Evolutionary conservation across 2,329 filamentous ascomycete species (phyloP), one percentile per base, ranked within the genome.

Genomic region (Xylariaceae sp.): DNA sequence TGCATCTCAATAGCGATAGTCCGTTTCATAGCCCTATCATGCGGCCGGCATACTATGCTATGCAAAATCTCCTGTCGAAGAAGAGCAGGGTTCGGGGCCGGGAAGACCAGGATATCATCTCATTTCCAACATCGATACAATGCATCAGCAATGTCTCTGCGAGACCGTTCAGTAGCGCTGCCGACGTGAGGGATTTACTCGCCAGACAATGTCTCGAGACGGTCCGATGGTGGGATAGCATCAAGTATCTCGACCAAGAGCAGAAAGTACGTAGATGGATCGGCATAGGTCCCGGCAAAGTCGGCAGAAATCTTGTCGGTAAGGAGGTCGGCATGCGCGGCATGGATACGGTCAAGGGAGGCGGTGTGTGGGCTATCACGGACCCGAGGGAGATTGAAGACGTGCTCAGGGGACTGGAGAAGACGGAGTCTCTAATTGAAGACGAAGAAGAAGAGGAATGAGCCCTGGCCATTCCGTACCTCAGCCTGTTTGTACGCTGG

Each of bases 11-110:
- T 74, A 90, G 88, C 71, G 90, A 96, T 69, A 89, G 86, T 62
- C 92, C 92, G 0, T 97, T 97, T 69, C 92, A 97, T 77, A 93
- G 88, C 70, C 90, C 90, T 13, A 85, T 97, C 64, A 96, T 97
- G 92, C 84, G 84, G 71, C 92, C 92, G 0, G 92, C 92, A 1
- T 86, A 89, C 34, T 80, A 82, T 5, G 83, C 88, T 42, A 90
- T 97, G 85, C 83, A 81, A 65, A 77, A 79, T 42, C 77, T 93
- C 55, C 77, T 97, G 18, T 79, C 84, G 35, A 78, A 77, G 34
- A 81, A 80, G 66, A 87, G 81, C 64, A 76, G 78, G 35, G 79
- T 80, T 1, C 76, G 73, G 37, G 83, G 82, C 0, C 75, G 76
- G 52, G 77, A 85, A 59, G 77, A 77, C 11, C 75, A 85, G 54